Evolutionary conservation across 176 grass and related monocot species (phyloP), one percentile per base, ranked within the genome.

Genomic region (Cocos nucifera): DNA sequence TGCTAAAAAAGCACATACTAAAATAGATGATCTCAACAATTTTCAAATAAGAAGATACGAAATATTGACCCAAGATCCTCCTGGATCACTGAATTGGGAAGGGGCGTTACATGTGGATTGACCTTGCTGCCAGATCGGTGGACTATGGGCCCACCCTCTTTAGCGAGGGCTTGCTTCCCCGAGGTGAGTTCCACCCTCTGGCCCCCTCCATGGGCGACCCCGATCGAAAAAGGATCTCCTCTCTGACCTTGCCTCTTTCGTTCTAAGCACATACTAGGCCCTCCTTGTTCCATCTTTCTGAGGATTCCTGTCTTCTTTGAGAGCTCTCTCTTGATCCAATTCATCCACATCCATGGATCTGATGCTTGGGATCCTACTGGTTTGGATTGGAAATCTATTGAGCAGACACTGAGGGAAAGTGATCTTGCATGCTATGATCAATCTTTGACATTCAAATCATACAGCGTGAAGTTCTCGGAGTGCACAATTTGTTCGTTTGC

Each of bases 21-120:
- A n/a, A n/a, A n/a, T n/a, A n/a, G n/a, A n/a, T n/a, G n/a, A n/a
- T n/a, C n/a, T n/a, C n/a, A n/a, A n/a, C n/a, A n/a, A n/a, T n/a
- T n/a, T n/a, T n/a, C n/a, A n/a, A n/a, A n/a, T n/a, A n/a, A n/a
- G n/a, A n/a, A n/a, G n/a, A n/a, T n/a, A n/a, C n/a, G n/a, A n/a
- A n/a, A n/a, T n/a, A n/a, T n/a, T n/a, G n/a, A n/a, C n/a, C n/a
- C n/a, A n/a, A n/a, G n/a, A n/a, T n/a, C n/a, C n/a, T n/a, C n/a
- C n/a, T n/a, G n/a, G n/a, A n/a, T n/a, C n/a, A n/a, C 14, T 92
- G 93, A 87, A 30, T 84, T 3, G 93, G 81, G 53, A 98, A 88
- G 82, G 87, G 86, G 5, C 84, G 93, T 49, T 98, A 98, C 64
- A 32, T 98, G 49, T 98, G 93, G 93, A 88, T 98, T 39, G 93